Evolutionary conservation across 1,284 basidiomycete genomes (phyloP), one percentile per base, ranked within the genome.

Genomic region (Cryptococcus sp.): DNA sequence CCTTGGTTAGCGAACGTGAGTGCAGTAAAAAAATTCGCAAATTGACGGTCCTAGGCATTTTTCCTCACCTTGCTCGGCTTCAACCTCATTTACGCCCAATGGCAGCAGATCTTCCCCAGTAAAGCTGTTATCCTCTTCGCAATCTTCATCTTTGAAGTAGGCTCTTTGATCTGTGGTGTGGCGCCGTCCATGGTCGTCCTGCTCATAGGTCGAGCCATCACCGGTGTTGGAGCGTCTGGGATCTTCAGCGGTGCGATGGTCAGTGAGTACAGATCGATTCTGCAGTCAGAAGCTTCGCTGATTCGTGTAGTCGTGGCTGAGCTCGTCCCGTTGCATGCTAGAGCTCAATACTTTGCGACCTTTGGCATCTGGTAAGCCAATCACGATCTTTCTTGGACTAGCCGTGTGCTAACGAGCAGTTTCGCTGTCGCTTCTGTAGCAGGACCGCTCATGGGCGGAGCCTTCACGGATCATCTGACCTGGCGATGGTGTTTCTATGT

Each of bases 81-180:
- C 60, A 72, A 71, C 49, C 58, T 76, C 25, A 57, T 72, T 40
- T 75, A 69, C 58, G 60, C 71, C 2, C 75, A 76, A 56, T 64
- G 60, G 50, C 54, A 72, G 38, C 63, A 65, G 37, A 62, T 74
- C 54, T 71, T 75, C 56, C 69, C 71, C 4, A 67, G 69, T 11
- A 75, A 75, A 55, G 65, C 65, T 43, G 66, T 73, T 50, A 71
- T 75, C 56, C 58, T 76, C 19, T 59, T 67, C 36, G 74, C 76
- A n/a, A 68, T 77, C 48, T 53, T 72, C 56, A 57, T 77, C 56
- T 78, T 78, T 47, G 76, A 77, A 45, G 46, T 79, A 25, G 80
- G 80, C 3, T 77, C 75, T 4, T 65, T 80, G 28, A 57, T 80
- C 16, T 81, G 79, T 55, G 80, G 71, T 33, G 74, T 76, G n/a